phyloP scores from a whole-genome alignment of 2,329 filamentous ascomycete genomes.

The Cladosporium sp. region DNA sequence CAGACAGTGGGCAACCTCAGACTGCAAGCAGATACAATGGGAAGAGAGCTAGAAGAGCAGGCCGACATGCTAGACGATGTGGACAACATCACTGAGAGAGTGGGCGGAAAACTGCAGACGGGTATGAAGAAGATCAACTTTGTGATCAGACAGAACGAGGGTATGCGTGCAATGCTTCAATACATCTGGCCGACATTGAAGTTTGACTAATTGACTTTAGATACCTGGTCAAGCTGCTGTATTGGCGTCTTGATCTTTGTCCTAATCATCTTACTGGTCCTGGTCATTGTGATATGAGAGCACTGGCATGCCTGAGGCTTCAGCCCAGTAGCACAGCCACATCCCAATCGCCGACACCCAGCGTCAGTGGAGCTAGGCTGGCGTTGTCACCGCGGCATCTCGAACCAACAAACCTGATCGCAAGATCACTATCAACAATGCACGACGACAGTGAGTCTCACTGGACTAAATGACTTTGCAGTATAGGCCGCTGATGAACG shows the following conservation, averaged over 20 bases:
- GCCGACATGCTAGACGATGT: constrained; percentile 80
- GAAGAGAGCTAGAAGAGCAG: constrained; percentile 92
- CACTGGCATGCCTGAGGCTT: constrained; percentile 7
- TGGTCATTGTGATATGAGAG: constrained; percentile 63
- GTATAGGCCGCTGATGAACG: background rate
- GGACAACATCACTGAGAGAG: constrained; percentile 78
- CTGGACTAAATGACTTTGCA: background rate
- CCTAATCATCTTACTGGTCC: constrained; percentile 76
- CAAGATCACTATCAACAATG: constrained; percentile 20
- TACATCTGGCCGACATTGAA: background rate
- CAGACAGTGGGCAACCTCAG: constrained; percentile 87
- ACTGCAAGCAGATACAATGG: constrained; percentile 92
- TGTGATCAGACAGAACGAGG: constrained; percentile 87
- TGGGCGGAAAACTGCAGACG: constrained; percentile 77
- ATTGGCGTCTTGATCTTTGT: constrained; percentile 85
- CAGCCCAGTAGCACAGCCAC: constrained; percentile 14
- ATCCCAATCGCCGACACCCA: constrained; percentile 8
- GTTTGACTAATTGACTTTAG: constrained; percentile 34
- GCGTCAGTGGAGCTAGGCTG: background rate
- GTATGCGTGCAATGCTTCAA: constrained; percentile 46
- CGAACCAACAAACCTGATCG: background rate
- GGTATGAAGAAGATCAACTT: constrained; percentile 82
- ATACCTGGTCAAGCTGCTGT: constrained; percentile 78
- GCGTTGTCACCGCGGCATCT: background rate
- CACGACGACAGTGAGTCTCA: constrained; percentile 28